Base-by-base conservation (phyloP, 2,329 filamentous ascomycete species). In the Diaporthe destruens region DNA sequence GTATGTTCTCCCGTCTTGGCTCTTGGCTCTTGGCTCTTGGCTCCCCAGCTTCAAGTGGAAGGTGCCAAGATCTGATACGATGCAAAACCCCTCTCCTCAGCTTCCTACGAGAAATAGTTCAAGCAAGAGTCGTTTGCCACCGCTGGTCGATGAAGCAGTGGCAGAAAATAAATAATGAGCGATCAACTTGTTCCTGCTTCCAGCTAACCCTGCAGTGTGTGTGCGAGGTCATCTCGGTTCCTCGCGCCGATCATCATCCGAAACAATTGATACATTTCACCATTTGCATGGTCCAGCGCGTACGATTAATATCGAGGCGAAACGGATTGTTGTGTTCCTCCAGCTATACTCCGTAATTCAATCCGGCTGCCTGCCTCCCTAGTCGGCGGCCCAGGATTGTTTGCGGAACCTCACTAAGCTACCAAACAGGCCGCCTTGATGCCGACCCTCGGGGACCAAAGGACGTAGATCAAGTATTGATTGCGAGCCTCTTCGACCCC, bases 1-100 rank as follows among this genome's bases (percentile, higher is more conserved):
- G n/a, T 25, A 6, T 66, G 20, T 14, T 53, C 29, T 44, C 51
- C 61, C 61, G 44, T 6, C 44, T 66, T 66, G 44, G 61, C 61
- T n/a, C 61, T 66, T 66, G 61, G 61, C 61, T 66, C 32, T 66
- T 66, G 44, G 61, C 61, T n/a, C 61, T 66, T 66, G 61, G 61
- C 61, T 66, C 32, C 29, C 29, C 61, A 53, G 4, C 61, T 66
- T 39, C 32, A 66, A 66, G 44, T 25, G 61, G 61, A 47, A 66
- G 61, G 61, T 66, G 61, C 61, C 61, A 66, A 66, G 61, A 66
- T 16, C 2, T 53, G 47, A 53, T 25, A 23, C 44, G 29, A 65
- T 65, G 29, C 20, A 18, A 65, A 65, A 6, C 59, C 61, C 61
- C 44, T 53, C 29, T 34, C 12, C 44, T 12, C 3, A 49, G 39